Evolutionary conservation across 306 rosid genomes (phyloP), one percentile per base, ranked within the genome.

Genomic region (Hylodesmum podocarpum): DNA sequence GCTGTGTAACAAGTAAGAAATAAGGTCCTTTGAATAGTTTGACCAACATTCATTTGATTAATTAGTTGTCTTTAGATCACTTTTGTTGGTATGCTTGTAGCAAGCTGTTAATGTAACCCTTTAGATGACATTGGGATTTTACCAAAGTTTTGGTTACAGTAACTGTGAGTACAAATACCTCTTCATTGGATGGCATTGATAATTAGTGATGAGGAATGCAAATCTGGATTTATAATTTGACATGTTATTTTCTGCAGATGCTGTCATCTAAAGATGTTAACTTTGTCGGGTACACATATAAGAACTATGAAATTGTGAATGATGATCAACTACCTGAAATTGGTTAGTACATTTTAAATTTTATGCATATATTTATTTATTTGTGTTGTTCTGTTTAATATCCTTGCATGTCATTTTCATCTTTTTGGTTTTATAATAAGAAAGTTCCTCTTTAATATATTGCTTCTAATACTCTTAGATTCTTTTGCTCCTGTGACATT

Each of bases 281-380:
- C 90, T 96, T 96, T 37, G 99, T 93, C 61, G 99, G 99, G 8
- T 95, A 95, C 86, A 95, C 99, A 2, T 95, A 89, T 76, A 95
- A 96, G 87, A 96, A 96, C 90, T 89, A 78, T 2, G 98, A 96
- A 82, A 93, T 96, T 44, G 91, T 96, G 80, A 91, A 96, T 51
- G 97, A 92, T 77, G 84, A 88, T 79, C 97, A 96, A 75, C 80
- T 96, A 63, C 91, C 90, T 63, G 99, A 97, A 83, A 92, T 96
- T 13, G 98, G 99, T 96, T 83, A 28, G 61, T 80, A 57, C 70
- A 75, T 77, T 47, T 75, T 46, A 44, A 29, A 41, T 31, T 25
- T 15, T 77, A 15, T 80, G 29, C 54, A 11, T 72, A 58, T 69
- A 59, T 75, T 69, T 68, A 33, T 84, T 65, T 66, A 33, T 84